A percentile compares a stretch with the other conserved stretches of the same genome.
phyloP scores from a whole-genome alignment of 768 basidiomycete genomes.

The Russula vinacea region DNA sequence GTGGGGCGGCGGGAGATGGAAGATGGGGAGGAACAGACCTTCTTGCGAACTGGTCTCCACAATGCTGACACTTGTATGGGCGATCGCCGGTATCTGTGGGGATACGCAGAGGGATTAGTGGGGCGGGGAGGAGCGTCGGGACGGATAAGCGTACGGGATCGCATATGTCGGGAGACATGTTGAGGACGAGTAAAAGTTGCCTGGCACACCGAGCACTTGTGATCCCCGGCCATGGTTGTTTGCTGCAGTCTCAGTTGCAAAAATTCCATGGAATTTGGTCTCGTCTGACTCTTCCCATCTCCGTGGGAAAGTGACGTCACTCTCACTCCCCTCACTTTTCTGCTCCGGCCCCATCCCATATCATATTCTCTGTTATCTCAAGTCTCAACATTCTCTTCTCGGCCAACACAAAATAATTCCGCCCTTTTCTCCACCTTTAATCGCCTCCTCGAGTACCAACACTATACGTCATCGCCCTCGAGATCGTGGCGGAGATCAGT shows the following conservation, averaged over 20 bases:
- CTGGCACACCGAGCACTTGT: slow-evolving; percentile 84
- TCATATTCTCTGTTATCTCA: background rate
- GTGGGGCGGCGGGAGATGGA: background rate
- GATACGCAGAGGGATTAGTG: slow-evolving; percentile 5
- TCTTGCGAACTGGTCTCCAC: slow-evolving; percentile 86
- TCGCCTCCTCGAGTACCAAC: background rate
- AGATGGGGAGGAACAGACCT: slow-evolving; percentile 48
- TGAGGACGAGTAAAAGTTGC: slow-evolving; percentile 87
- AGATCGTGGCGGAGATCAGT: slow-evolving; percentile 31
- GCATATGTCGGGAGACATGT: slow-evolving; percentile 88
- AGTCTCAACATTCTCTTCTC: background rate
- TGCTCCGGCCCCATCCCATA: background rate
- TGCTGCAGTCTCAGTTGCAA: background rate
- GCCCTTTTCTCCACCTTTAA: background rate
- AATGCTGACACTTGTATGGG: slow-evolving; percentile 84
- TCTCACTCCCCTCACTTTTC: background rate
- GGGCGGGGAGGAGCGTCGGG: slow-evolving; percentile 21
- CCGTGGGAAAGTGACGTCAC: slow-evolving; percentile 29
- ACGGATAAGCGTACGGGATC: slow-evolving; percentile 65
- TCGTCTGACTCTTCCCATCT: background rate
- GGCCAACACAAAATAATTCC: background rate
- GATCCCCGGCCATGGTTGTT: slow-evolving; percentile 66
- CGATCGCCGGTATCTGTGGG: slow-evolving; percentile 78
- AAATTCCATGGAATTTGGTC: background rate
- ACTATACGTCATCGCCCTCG: slow-evolving; percentile 25